These are phyloP conservation scores for Alternaria triticimaculans DNA, from an alignment of 2,329 filamentous ascomycete genomes.

Conservation along the genomic window DNA sequence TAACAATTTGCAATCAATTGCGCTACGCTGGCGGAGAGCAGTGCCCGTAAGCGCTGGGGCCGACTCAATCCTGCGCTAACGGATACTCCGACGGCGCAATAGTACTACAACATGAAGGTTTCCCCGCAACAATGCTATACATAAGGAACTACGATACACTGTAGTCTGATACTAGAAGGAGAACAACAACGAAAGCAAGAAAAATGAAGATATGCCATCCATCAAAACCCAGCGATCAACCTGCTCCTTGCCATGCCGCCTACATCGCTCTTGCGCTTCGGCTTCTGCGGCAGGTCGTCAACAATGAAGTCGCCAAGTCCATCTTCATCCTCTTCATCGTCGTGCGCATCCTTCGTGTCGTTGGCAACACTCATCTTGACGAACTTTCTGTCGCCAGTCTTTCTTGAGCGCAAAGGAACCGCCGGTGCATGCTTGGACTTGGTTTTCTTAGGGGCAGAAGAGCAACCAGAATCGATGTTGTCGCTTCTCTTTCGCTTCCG, in stretches of 20 bases:
- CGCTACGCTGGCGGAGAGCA: not conserved
- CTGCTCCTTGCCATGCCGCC: not conserved
- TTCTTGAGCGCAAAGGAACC: not conserved
- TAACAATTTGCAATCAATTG: not conserved
- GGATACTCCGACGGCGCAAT: not conserved
- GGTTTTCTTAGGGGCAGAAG: not conserved
- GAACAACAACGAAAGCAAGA: not conserved
- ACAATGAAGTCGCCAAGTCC: not conserved
- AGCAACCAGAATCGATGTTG: not conserved
- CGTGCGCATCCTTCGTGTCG: not conserved
- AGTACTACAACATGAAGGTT: not conserved
- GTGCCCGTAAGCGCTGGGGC: not conserved
- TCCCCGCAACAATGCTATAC: not conserved
- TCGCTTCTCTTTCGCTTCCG: not conserved
- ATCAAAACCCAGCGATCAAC: not conserved
- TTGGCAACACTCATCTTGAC: not conserved
- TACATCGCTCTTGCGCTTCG: constrained; percentile 1
- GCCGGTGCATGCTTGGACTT: not conserved
- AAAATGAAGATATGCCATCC: not conserved
- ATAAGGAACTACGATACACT: not conserved
- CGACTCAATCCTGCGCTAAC: not conserved
- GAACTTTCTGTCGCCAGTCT: not conserved
- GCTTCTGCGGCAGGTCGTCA: not conserved
- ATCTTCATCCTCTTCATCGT: not conserved
- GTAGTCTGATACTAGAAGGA: not conserved